Percentiles rank a stretch among this genome's conserved stretches.
These are phyloP conservation scores for Neurospora hispaniola DNA, from an alignment of 495 filamentous ascomycete genomes.

Conservation along the genomic window DNA sequence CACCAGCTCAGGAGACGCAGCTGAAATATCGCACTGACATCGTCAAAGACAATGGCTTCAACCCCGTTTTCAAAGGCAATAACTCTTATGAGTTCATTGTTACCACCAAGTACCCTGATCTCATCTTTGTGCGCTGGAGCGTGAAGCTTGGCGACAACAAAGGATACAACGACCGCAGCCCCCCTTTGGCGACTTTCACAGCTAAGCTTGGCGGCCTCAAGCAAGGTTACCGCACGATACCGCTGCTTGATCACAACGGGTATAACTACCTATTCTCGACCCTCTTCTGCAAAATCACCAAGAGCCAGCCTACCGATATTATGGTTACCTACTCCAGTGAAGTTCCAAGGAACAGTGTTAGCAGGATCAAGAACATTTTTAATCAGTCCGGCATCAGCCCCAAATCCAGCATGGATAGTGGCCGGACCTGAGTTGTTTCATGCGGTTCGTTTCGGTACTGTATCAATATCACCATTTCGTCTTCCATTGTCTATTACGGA, in stretches of 20 bases:
- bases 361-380: constrained; percentile 41
- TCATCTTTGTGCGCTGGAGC: constrained; percentile 91
- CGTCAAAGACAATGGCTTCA: constrained; percentile 80
- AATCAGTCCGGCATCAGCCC: constrained; percentile 30
- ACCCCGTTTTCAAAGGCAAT: constrained; percentile 59
- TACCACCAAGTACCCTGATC: constrained; percentile 80
- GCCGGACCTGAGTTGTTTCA: constrained; percentile 9
- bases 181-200: constrained; percentile 76
- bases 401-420: constrained; percentile 35
- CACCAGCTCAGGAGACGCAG: constrained; percentile 42
- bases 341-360: constrained; percentile 24
- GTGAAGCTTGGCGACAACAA: constrained; percentile 73
- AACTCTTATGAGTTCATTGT: constrained; percentile 59
- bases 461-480: constrained; percentile 6
- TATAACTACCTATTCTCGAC: constrained; percentile 93
- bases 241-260: constrained; percentile 79
- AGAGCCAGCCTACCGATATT: constrained; percentile 41
- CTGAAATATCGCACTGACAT: constrained; percentile 69
- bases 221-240: constrained; percentile 92
- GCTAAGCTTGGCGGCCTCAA: constrained; percentile 83
- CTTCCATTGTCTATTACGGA: not conserved
- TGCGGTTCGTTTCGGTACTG: constrained; percentile 1
- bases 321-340: constrained; percentile 36
- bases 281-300: constrained; percentile 77
- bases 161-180: constrained; percentile 49